Conservation (phyloP, 202 grass and related monocot genomes). For the Brachypodium distachyon region DNA sequence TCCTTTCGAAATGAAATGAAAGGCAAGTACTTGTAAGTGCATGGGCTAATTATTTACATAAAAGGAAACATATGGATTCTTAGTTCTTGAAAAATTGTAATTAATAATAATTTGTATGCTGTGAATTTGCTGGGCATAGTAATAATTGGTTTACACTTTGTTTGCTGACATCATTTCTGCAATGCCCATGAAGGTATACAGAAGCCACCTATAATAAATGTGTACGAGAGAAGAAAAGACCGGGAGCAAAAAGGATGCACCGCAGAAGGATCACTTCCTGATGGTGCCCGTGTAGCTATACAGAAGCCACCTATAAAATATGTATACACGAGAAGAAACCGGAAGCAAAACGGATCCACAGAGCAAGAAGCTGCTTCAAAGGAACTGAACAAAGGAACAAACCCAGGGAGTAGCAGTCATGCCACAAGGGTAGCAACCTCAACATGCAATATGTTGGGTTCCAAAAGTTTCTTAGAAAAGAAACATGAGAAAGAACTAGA, state of each 20-base stretch:
- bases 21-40: neutral
- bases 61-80: neutral
- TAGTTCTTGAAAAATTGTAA: neutral
- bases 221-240: slow-evolving; percentile 14
- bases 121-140: neutral
- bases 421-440: neutral
- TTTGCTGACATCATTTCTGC: neutral
- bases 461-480: neutral
- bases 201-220: slow-evolving; percentile 14
- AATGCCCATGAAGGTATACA: slow-evolving; percentile 5
- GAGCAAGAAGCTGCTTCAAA: slow-evolving; percentile 7
- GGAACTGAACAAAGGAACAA: slow-evolving; percentile 1
- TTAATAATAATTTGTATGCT: neutral
- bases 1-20: neutral
- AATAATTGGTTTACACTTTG: neutral
- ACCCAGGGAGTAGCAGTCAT: neutral
- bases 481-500: neutral
- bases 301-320: slow-evolving; percentile 5
- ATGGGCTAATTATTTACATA: neutral
- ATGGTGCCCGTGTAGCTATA: slow-evolving; percentile 11
- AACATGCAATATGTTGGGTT: neutral
- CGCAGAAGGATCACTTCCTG: no score
- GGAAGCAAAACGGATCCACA: neutral
- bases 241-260: neutral
- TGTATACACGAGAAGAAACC: slow-evolving; percentile 18